Evolutionary conservation across 139 green algal species (phyloP), one percentile per base, ranked within the genome.

Genomic region (Yamagishiella unicocca): DNA sequence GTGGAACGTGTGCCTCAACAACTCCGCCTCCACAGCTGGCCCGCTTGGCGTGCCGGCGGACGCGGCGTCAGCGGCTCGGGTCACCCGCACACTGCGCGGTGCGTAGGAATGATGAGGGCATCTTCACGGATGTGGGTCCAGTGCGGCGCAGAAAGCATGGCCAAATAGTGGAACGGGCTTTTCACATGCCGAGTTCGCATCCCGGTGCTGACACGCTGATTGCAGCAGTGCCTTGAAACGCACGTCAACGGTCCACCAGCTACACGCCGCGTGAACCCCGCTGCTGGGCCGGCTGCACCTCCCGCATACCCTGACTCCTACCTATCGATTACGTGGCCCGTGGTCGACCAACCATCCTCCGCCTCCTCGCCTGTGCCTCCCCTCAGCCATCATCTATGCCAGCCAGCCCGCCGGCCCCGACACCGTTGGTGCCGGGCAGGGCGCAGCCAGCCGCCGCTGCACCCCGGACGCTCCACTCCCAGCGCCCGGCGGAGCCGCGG

Each of bases 1-100:
- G 24, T 86, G 80, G 80, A 86, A 86, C 43, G 64, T 86, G 31
- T 86, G 61, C 64, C 43, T 86, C 33, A 55, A 86, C 42, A 53
- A 50, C 43, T 78, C 62, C 3, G 80, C 80, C 19, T 78, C 64
- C 42, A 85, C 62, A 0, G 61, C 79, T 2, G 79, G 79, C 1
- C 79, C 79, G 6, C 8, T 38, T 21, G 80, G 80, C 2, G 29
- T 66, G 31, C 64, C 80, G 33, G 43, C 43, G 43, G 45, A 77
- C 31, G 6, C 38, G 62, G 40, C 62, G 17, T 31, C 62, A 19
- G 61, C 62, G 2, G 64, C 43, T 4, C 35, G 50, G 12, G 64
- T 86, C 1, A 86, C 80, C 2, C 80, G 80, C 42, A 86, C 80
- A 14, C 64, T 86, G n/a, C 43, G 80, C 27, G 80, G 80, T 78